These are phyloP conservation scores for Rhamnella rubrinervis DNA, from an alignment of 331 rosid species.

Conservation along the genomic window DNA sequence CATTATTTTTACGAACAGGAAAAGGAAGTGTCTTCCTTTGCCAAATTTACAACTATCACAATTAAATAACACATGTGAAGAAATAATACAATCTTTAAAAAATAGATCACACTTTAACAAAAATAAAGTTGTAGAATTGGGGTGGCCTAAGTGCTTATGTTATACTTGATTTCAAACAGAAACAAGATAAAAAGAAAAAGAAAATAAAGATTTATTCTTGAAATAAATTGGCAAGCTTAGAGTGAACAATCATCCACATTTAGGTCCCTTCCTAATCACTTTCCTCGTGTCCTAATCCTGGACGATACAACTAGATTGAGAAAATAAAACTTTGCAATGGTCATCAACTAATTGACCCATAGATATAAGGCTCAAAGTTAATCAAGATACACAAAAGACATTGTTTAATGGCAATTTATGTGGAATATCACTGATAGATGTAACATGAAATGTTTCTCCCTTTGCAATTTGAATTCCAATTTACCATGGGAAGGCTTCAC, in stretches of 20 bases:
- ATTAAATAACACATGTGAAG: neutral
- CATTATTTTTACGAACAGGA: neutral
- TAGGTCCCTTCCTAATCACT: conserved; percentile 1
- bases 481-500: neutral
- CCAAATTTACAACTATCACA: neutral
- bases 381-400: neutral
- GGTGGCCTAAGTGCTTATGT: neutral
- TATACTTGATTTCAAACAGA: neutral
- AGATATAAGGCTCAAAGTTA: neutral
- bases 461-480: conserved; percentile 9
- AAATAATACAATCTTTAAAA: too few species aligned
- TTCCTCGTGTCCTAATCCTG: neutral
- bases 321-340: neutral
- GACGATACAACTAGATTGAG: neutral
- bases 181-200: neutral
- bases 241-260: neutral
- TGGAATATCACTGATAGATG: neutral
- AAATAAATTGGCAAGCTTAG: neutral
- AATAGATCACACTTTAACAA: neutral
- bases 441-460: conserved; percentile 1
- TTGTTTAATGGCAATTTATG: neutral
- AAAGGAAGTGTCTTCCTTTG: neutral
- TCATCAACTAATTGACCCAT: neutral
- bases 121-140: neutral
- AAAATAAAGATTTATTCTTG: neutral